Conservation (phyloP, 805 yeast genomes). For the Debaryomyces maramus region DNA sequence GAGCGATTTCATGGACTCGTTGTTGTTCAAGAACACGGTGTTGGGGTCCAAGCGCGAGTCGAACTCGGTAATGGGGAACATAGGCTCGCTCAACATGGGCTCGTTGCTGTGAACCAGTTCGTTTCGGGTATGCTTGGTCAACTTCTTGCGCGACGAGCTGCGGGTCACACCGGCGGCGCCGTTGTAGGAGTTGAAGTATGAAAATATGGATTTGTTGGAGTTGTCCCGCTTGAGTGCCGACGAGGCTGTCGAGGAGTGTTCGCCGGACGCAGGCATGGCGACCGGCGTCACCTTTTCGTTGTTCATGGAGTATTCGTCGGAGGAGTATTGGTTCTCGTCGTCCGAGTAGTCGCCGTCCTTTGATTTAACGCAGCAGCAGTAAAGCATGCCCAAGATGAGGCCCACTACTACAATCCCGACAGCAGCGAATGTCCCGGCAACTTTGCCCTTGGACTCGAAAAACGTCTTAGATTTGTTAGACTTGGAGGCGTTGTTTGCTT, state of each 20-base stretch:
- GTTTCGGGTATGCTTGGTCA: conserved; percentile 14
- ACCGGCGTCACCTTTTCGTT: conserved; percentile 18
- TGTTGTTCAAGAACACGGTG: conserved; percentile 26
- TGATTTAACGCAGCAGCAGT: conserved; percentile 30
- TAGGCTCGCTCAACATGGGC: conserved; percentile 12
- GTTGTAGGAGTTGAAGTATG: conserved; percentile 19
- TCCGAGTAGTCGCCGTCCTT: conserved; percentile 32
- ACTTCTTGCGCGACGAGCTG: conserved; percentile 30
- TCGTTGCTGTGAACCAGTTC: conserved; percentile 9
- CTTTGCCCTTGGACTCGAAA: conserved; percentile 70
- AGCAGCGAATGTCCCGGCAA: conserved; percentile 81
- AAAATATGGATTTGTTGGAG: conserved; percentile 35
- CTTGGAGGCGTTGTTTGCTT: conserved; percentile 1
- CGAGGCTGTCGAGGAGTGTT: conserved; percentile 8
- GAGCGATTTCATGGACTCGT: conserved; percentile 29
- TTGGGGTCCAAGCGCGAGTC: conserved; percentile 26
- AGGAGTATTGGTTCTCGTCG: conserved; percentile 39
- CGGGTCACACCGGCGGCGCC: conserved; percentile 23
- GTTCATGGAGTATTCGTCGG: conserved; percentile 28
- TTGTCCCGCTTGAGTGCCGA: conserved; percentile 29
- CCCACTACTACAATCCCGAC: conserved; percentile 65
- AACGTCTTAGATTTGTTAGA: conserved; percentile 38
- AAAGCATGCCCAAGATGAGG: conserved; percentile 43
- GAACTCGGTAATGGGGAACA: conserved; percentile 37
- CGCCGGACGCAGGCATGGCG: conserved; percentile 10